Base-by-base conservation (phyloP, 768 basidiomycete species). In the Pulveroboletus frians region DNA sequence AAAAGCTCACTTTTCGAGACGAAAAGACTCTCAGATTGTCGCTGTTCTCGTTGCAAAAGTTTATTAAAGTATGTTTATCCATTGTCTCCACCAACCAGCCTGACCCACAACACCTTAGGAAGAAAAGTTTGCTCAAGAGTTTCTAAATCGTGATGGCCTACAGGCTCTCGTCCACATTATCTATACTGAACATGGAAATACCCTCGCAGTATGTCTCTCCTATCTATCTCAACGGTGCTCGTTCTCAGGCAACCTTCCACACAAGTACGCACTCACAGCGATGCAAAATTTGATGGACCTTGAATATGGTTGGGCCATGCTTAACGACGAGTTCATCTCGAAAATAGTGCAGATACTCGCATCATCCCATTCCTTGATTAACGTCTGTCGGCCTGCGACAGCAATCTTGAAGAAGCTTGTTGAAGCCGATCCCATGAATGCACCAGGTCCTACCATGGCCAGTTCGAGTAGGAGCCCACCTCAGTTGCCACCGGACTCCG, bases 211-310 rank as follows among this genome's bases (percentile, higher is more conserved):
- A 56, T 62, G 76, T 73, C 27, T 31, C 18, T 0, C 17, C 29
- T 35, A 23, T 23, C 31, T 43, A 37, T 48, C 29, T 35, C 31
- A 1, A n/a, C 27, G 6, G 5, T 30, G 15, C 27, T 11, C 3
- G 21, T 51, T 37, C 50, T 63, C 52, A 57, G 43, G 10, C 37
- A 32, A 39, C 39, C 36, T 39, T 41, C 40, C 39, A 15, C n/a
- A 37, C 55, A 49, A 92, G 89, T 93, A 93, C 55, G 88, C 89
- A 9, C 74, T 95, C 32, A 80, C 84, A 4, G 84, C 86, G 3
- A 82, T 92, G 79, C 88, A 92, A 68, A 88, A 89, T 62, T 65
- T 93, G 26, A 88, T 94, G 85, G 89, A 93, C 54, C 72, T 87
- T 20, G 84, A 89, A 40, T 82, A 86, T 53, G 91, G 90, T 39